These are phyloP conservation scores for Larix kaempferi DNA, from an alignment of 75 land plant genomes.

Conservation along the genomic window DNA sequence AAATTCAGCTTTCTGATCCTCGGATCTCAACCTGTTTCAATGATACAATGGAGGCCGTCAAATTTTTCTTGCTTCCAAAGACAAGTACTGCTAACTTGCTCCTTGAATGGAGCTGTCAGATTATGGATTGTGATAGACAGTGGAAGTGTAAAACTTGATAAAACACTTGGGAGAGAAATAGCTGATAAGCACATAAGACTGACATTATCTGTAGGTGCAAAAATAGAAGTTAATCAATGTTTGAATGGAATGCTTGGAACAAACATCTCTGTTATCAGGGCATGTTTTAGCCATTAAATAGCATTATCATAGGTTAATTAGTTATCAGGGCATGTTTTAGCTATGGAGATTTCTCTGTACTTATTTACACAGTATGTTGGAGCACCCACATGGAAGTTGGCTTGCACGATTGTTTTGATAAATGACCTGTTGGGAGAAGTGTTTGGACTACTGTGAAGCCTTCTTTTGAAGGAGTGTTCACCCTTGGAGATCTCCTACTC, in stretches of 20 bases:
- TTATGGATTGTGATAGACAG: constrained; percentile 84
- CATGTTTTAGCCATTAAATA: no score
- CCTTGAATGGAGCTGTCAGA: constrained; percentile 81
- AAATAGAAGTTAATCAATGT: constrained; percentile 65
- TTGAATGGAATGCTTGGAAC: constrained; percentile 67
- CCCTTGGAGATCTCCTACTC: no score
- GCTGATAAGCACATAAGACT: constrained; percentile 28
- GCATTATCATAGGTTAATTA: no score
- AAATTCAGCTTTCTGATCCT: constrained; percentile 68
- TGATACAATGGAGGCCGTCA: constrained; percentile 91
- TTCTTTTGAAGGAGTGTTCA: no score
- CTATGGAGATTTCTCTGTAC: no score
- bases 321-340: no score
- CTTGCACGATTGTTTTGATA: no score
- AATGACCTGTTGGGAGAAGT: no score
- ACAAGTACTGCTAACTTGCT: constrained; percentile 74
- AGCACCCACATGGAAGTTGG: no score
- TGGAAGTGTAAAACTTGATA: constrained; percentile 35
- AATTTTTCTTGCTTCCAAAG: constrained; percentile 20
- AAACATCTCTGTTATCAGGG: constrained; percentile 71
- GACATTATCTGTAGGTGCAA: constrained; percentile 74
- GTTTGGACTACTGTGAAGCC: no score
- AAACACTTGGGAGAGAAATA: constrained; percentile 25
- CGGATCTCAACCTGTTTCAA: constrained; percentile 55
- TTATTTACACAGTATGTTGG: no score